phyloP scores from a whole-genome alignment of 148 eudicot genomes.

The Chenopodium berlandieri region DNA sequence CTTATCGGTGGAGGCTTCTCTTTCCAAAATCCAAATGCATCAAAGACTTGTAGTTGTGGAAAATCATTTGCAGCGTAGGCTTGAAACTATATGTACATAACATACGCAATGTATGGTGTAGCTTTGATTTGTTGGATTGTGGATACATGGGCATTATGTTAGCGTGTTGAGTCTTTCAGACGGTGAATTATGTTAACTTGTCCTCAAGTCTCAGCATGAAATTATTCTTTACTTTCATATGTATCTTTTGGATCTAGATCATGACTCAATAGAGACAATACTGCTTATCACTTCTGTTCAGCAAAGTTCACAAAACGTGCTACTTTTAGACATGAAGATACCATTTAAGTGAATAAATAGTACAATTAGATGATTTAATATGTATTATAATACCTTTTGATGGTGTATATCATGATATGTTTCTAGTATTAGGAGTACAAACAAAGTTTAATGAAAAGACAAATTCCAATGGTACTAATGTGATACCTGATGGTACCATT shows the following conservation, averaged over 20 bases:
- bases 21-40: slow-evolving; percentile 92
- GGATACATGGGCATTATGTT: not conserved
- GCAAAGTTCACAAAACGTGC: not conserved
- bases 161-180: not conserved
- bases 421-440: too few relatives aligned
- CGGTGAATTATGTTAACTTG: not conserved
- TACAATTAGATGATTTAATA: too few relatives aligned
- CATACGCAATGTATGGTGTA: not conserved
- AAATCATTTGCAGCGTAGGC: slow-evolving; percentile 87
- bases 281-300: not conserved
- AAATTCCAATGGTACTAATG: too few relatives aligned
- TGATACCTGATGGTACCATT: too few relatives aligned
- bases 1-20: slow-evolving; percentile 96
- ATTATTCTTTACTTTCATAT: not conserved
- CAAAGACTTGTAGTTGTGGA: slow-evolving; percentile 96
- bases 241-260: not conserved
- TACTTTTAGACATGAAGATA: not conserved
- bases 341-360: too few relatives aligned
- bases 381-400: too few relatives aligned
- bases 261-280: not conserved
- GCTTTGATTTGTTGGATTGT: not conserved
- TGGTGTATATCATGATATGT: too few relatives aligned
- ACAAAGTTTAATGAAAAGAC: too few relatives aligned
- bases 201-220: not conserved
- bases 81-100: slow-evolving; percentile 19